Conservation (phyloP, 805 yeast species). For the Barnettozyma vustinii region DNA sequence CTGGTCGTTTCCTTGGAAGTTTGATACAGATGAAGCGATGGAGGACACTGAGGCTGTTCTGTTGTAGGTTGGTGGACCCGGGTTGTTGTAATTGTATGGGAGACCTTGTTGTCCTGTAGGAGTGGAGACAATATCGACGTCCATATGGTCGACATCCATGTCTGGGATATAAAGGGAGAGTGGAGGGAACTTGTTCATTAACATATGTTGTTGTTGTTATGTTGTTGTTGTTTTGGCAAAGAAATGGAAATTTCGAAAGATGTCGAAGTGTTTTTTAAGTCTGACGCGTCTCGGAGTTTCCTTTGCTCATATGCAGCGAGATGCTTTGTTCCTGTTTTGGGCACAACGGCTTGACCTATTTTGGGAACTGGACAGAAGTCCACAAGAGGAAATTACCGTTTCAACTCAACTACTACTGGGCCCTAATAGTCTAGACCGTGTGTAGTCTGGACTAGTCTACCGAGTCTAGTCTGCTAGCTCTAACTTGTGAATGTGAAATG, state of each 20-base stretch:
- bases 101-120: neutral
- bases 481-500: no score
- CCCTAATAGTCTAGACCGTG: no score
- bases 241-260: neutral
- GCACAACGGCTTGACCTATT: neutral
- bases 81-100: neutral
- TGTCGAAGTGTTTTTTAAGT: neutral
- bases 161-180: neutral
- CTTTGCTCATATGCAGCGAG: neutral
- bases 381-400: neutral
- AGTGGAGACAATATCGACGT: neutral
- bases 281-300: neutral
- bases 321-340: neutral
- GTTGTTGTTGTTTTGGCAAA: neutral
- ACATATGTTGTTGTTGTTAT: neutral
- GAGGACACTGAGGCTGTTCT: conserved; percentile 24
- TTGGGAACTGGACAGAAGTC: neutral
- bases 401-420: no score
- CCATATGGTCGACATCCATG: neutral
- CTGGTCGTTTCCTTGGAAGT: conserved; percentile 19
- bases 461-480: no score
- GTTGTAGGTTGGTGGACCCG: conserved; percentile 16
- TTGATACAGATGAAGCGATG: conserved; percentile 23
- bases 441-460: no score
- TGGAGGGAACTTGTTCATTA: conserved; percentile 2